Conservation (phyloP, 2,329 filamentous ascomycete genomes). For the Hypoxylon sp. region DNA sequence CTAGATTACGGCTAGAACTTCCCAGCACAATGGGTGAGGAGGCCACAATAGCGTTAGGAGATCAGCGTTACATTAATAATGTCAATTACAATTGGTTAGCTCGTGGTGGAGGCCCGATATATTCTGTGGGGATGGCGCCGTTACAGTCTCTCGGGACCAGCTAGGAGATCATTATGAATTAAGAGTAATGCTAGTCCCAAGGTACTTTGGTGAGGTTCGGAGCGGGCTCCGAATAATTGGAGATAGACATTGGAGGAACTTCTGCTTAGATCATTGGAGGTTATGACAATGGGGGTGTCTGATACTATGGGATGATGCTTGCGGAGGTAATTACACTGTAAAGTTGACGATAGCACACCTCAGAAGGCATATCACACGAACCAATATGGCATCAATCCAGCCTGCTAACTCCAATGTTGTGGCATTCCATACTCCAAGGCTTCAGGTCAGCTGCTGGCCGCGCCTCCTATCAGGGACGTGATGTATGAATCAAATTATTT, state of each 20-base stretch:
- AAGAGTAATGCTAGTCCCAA: not conserved
- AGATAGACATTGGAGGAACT: not conserved
- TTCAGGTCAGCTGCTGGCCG: not conserved
- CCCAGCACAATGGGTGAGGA: slow-evolving; percentile 1
- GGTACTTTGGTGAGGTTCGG: not conserved
- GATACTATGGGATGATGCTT: slow-evolving; percentile 5
- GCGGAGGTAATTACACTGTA: slow-evolving; percentile 1
- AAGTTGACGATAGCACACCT: not conserved
- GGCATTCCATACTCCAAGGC: not conserved
- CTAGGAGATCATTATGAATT: not conserved
- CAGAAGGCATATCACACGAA: not conserved
- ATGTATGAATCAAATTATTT: slow-evolving; percentile 22
- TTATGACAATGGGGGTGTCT: not conserved
- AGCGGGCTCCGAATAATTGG: not conserved
- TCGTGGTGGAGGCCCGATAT: not conserved
- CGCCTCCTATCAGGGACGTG: slow-evolving; percentile 8
- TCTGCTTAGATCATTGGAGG: not conserved
- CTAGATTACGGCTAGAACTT: slow-evolving; percentile 8
- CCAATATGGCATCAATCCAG: not conserved
- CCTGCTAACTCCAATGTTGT: not conserved
- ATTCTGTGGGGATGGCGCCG: slow-evolving; percentile 9
- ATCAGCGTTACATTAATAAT: not conserved
- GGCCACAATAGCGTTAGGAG: not conserved
- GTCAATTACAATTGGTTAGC: not conserved
- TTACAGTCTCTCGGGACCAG: not conserved